phyloP scores from a whole-genome alignment of 2,329 filamentous ascomycete species.

The Trichoderma afroharzianum region DNA sequence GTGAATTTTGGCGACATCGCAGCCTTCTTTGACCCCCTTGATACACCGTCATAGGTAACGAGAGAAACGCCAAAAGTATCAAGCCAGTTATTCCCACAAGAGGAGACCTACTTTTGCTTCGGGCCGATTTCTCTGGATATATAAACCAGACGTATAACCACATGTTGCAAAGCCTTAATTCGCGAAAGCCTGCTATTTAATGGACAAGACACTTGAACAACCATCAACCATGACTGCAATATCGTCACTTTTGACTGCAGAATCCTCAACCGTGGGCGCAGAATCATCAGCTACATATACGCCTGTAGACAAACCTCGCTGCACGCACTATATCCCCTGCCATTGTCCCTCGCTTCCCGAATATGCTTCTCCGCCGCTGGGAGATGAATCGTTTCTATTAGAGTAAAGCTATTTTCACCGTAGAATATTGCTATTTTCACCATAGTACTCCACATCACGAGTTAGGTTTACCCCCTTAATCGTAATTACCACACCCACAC shows the following conservation, averaged over 20 bases:
- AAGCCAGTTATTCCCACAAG: neutral
- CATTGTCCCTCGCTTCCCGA: conserved; percentile 9
- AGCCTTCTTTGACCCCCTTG: neutral
- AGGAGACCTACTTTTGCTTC: neutral
- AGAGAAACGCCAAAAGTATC: neutral
- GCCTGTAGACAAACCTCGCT: conserved; percentile 1
- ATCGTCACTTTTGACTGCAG: neutral
- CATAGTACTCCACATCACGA: no score
- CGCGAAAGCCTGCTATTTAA: neutral
- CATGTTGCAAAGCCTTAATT: neutral
- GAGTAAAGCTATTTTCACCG: no score
- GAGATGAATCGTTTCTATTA: neutral
- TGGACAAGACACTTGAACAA: neutral
- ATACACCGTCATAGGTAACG: neutral
- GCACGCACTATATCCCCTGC: conserved; percentile 13
- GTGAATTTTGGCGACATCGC: conserved; percentile 2
- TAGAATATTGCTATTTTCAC: no score
- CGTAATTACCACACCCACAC: no score
- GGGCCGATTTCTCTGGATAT: conserved; percentile 2
- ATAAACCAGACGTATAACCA: neutral
- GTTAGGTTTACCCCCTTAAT: no score
- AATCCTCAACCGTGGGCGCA: neutral
- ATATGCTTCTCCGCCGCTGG: neutral
- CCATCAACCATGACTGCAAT: neutral
- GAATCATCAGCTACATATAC: neutral